Evolutionary conservation across 108 stramenopile genomes (phyloP).

Genomic region (Nannochloropsis gaditana): DNA sequence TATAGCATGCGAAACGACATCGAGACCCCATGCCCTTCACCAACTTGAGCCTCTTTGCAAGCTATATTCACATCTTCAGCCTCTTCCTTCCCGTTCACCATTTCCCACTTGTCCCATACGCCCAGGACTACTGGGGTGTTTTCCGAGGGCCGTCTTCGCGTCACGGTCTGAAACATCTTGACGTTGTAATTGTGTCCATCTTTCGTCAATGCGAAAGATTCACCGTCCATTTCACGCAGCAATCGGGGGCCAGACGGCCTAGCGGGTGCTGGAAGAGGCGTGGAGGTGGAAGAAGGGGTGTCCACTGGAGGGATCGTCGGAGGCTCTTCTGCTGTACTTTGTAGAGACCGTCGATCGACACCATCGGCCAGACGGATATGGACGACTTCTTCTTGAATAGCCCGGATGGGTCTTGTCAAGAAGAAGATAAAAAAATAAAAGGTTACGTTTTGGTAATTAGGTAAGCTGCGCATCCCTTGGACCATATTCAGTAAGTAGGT

Average conservation of each 20-base stretch:
- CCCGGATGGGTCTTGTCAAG: background rate
- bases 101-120: slow-evolving; percentile 7
- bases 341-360: background rate
- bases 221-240: background rate
- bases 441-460: too few species aligned
- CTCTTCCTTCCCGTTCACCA: background rate
- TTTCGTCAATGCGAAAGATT: background rate
- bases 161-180: background rate
- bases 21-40: background rate
- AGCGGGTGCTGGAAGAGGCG: background rate
- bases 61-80: background rate
- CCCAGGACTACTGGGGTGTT: background rate
- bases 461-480: too few species aligned
- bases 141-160: background rate
- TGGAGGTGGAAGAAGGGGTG: slow-evolving; percentile 1
- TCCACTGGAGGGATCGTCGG: background rate
- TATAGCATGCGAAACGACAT: background rate
- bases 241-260: background rate
- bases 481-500: too few species aligned
- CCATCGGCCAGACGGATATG: slow-evolving; percentile 14
- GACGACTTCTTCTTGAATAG: background rate
- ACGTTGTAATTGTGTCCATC: background rate
- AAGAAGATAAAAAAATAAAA: background rate
- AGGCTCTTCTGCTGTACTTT: background rate
- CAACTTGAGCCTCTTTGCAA: background rate